Evolutionary conservation across 2,329 filamentous ascomycete species (phyloP).

Genomic region (Ophiocordyceps camponoti-saundersi): DNA sequence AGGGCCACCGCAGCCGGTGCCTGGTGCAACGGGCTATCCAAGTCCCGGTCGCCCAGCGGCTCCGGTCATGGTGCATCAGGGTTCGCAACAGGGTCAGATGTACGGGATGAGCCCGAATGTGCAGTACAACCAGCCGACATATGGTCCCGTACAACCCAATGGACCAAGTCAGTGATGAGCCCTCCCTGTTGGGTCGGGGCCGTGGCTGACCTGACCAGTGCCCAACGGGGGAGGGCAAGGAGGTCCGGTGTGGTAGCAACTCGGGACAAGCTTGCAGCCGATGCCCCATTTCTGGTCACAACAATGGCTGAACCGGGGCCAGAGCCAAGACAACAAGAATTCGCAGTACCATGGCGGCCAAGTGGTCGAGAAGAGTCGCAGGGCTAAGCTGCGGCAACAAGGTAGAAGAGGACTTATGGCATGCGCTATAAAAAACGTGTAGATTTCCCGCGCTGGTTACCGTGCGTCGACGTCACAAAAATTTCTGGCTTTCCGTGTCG

Average conservation of each 20-base stretch:
- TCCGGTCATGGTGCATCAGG: conserved; percentile 88
- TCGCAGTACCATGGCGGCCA: conserved; percentile 24
- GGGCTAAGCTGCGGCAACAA: conserved; percentile 19
- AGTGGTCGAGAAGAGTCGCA: conserved; percentile 15
- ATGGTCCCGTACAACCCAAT: conserved; percentile 46
- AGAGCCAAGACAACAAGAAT: conserved; percentile 35
- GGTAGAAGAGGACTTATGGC: conserved; percentile 10
- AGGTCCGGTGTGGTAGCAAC: conserved; percentile 42
- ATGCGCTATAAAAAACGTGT: conserved; percentile 2
- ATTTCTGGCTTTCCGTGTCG: conserved; percentile 8
- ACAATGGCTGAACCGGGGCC: conserved; percentile 36
- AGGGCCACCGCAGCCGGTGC: conserved; percentile 38
- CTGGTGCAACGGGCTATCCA: conserved; percentile 64
- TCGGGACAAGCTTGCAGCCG: conserved; percentile 48
- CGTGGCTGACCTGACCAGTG: conserved; percentile 30
- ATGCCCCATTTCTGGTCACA: conserved; percentile 44
- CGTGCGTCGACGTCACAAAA: conserved; percentile 6
- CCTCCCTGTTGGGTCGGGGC: conserved; percentile 2
- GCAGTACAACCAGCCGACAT: conserved; percentile 60
- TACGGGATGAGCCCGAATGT: conserved; percentile 62
- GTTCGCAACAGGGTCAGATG: conserved; percentile 78
- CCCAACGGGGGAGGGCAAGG: conserved; percentile 43
- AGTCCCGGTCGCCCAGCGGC: conserved; percentile 67
- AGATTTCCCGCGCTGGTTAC: conserved; percentile 5
- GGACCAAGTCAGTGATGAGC: conserved; percentile 49